phyloP scores from a whole-genome alignment of 805 yeast species.

The Ascoidea rubescens region DNA sequence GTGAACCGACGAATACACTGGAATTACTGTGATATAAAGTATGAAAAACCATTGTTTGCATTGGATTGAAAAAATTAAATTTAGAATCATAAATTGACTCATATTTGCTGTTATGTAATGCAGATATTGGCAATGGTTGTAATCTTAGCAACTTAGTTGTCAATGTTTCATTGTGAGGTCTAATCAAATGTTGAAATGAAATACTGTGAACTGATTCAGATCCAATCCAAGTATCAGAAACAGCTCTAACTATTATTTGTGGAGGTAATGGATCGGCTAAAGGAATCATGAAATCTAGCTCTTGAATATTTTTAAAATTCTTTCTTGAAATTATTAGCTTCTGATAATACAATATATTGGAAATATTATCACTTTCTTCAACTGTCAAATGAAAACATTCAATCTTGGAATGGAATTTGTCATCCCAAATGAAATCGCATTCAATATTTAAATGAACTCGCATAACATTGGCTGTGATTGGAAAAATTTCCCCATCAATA shows the following conservation, averaged over 20 bases:
- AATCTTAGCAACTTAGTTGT: conserved; percentile 68
- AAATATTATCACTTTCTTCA: conserved; percentile 60
- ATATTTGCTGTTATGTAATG: conserved; percentile 52
- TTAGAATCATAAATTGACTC: conserved; percentile 54
- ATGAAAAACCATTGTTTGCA: conserved; percentile 97
- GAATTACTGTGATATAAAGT: conserved; percentile 67
- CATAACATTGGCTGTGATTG: conserved; percentile 78
- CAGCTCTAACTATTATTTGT: conserved; percentile 64
- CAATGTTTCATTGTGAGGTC: conserved; percentile 78
- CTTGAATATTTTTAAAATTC: conserved; percentile 42
- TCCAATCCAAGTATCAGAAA: conserved; percentile 86
- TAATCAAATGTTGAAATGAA: conserved; percentile 79
- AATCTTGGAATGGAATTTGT: conserved; percentile 62
- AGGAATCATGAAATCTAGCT: conserved; percentile 87
- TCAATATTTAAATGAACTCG: conserved; percentile 57
- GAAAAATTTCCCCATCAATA: conserved; percentile 74
- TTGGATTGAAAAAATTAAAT: conserved; percentile 87
- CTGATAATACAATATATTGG: conserved; percentile 69
- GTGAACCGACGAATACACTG: conserved; percentile 88
- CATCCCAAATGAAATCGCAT: conserved; percentile 83
- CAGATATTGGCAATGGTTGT: conserved; percentile 77
- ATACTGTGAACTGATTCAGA: conserved; percentile 63
- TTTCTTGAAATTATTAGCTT: conserved; percentile 54
- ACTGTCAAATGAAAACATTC: conserved; percentile 89
- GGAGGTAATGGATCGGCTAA: conserved; percentile 74